phyloP scores from a whole-genome alignment of 768 basidiomycete genomes.

The Hypholoma fasciculare region DNA sequence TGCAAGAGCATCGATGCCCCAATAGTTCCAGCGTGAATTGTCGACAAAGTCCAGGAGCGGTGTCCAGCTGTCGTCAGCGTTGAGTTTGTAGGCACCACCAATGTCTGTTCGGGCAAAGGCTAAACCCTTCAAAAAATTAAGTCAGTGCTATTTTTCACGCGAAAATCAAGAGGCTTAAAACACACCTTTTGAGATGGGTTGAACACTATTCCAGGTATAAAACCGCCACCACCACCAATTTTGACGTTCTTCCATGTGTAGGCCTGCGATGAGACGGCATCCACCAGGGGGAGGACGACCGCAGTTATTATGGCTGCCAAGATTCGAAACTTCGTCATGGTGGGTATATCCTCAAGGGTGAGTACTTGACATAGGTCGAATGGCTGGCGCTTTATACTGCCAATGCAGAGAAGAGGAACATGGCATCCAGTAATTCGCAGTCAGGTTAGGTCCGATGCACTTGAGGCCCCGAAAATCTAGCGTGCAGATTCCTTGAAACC shows the following conservation, averaged over 20 bases:
- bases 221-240: slow-evolving; percentile 47
- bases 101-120: slow-evolving; percentile 71
- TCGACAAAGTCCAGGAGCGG: slow-evolving; percentile 58
- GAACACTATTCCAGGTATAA: slow-evolving; percentile 61
- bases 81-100: slow-evolving; percentile 64
- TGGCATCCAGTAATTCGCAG: neutral
- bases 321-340: slow-evolving; percentile 32
- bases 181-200: slow-evolving; percentile 49
- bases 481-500: slow-evolving; percentile 5
- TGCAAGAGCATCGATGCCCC: slow-evolving; percentile 63
- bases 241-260: slow-evolving; percentile 70
- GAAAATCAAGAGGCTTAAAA: slow-evolving; percentile 11
- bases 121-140: slow-evolving; percentile 38
- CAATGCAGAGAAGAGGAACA: neutral
- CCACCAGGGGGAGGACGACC: slow-evolving; percentile 25
- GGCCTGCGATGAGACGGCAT: slow-evolving; percentile 44
- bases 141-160: neutral
- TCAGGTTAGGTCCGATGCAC: neutral
- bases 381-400: neutral
- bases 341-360: slow-evolving; percentile 4
- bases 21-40: slow-evolving; percentile 54
- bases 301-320: slow-evolving; percentile 30
- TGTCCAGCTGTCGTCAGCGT: slow-evolving; percentile 61
- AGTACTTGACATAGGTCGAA: neutral
- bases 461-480: slow-evolving; percentile 14